Conservation (phyloP, 2,329 filamentous ascomycete species). For the Ceratocystis diversiconidia region DNA sequence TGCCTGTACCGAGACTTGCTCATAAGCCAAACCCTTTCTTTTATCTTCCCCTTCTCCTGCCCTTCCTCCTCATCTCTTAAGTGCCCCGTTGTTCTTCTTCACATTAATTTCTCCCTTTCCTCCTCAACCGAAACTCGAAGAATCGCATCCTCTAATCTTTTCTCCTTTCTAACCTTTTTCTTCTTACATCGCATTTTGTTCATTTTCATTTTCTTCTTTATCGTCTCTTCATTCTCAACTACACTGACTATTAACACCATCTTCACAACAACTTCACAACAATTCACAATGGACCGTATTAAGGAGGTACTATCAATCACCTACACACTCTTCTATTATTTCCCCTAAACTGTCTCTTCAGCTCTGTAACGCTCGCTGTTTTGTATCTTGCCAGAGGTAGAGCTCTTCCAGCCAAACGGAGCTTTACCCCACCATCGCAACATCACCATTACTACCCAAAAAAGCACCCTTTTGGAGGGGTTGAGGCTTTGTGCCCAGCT, state of each 20-base stretch:
- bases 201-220: slow-evolving; percentile 21
- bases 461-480: not conserved
- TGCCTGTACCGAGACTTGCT: not conserved
- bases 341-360: slow-evolving; percentile 1
- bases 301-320: slow-evolving; percentile 54
- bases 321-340: not conserved
- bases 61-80: slow-evolving; percentile 1
- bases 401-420: slow-evolving; percentile 7
- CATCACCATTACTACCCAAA: slow-evolving; percentile 7
- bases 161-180: not conserved
- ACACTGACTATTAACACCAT: not conserved
- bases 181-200: slow-evolving; percentile 2
- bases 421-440: slow-evolving; percentile 19
- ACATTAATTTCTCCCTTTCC: slow-evolving; percentile 12
- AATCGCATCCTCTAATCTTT: not conserved
- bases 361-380: not conserved
- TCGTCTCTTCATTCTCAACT: not conserved
- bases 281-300: slow-evolving; percentile 60
- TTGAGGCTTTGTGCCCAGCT: not conserved
- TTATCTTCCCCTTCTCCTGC: slow-evolving; percentile 5
- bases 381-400: not conserved
- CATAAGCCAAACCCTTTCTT: slow-evolving; percentile 15
- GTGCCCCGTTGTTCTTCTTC: slow-evolving; percentile 13
- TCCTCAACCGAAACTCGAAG: slow-evolving; percentile 5
- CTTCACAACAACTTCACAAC: not conserved